Percentiles rank a stretch among this genome's conserved stretches.
Conservation (phyloP, 2,329 filamentous ascomycete genomes). For the Parafenestella ontariensis region DNA sequence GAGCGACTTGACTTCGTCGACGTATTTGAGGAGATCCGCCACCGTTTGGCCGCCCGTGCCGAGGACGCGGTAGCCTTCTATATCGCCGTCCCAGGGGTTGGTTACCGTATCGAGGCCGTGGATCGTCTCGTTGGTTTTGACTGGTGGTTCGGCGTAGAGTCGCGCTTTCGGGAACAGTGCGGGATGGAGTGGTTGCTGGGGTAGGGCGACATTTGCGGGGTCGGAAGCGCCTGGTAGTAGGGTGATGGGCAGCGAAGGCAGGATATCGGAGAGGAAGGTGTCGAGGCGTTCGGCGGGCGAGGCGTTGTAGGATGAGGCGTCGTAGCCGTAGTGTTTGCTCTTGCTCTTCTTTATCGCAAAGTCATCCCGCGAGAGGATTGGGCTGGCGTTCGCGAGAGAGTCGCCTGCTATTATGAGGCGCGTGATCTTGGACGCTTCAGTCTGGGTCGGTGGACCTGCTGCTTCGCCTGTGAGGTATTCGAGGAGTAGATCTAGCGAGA, state of each 20-base stretch:
- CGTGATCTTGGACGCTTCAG: constrained; percentile 71
- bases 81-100: constrained; percentile 89
- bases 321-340: constrained; percentile 93
- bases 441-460: constrained; percentile 66
- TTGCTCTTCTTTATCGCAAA: constrained; percentile 55
- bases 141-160: constrained; percentile 66
- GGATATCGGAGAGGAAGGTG: constrained; percentile 77
- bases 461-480: constrained; percentile 91
- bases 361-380: constrained; percentile 56
- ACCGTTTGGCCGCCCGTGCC: constrained; percentile 92
- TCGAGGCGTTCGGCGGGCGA: constrained; percentile 85
- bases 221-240: constrained; percentile 84
- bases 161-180: constrained; percentile 86
- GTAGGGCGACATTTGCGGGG: constrained; percentile 86
- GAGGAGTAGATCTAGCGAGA: constrained; percentile 77
- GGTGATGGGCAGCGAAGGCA: constrained; percentile 88
- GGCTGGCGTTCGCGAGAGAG: constrained; percentile 67
- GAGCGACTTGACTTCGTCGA: constrained; percentile 77
- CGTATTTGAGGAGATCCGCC: constrained; percentile 91
- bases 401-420: constrained; percentile 92
- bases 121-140: constrained; percentile 47
- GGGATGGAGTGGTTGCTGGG: constrained; percentile 90
- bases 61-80: constrained; percentile 88
- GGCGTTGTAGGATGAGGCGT: constrained; percentile 85
- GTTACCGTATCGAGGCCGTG: constrained; percentile 89